Evolutionary conservation across 1,284 basidiomycete species (phyloP), one percentile per base, ranked within the genome.

Genomic region (Heliocybe sulcata): DNA sequence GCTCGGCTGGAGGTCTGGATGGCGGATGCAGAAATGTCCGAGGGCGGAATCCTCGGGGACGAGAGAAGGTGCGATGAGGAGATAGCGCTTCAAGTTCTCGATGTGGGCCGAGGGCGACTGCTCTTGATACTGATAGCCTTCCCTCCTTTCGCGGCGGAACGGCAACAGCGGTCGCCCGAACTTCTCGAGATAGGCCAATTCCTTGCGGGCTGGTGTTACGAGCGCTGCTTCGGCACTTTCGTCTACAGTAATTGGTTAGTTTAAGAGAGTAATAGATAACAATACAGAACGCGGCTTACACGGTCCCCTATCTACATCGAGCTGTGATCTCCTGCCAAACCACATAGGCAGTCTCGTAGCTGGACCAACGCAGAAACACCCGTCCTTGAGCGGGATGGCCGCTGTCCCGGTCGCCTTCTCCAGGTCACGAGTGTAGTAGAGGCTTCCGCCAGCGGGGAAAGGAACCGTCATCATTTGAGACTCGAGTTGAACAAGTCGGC

Each of bases 371-470:
- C 73, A 79, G 70, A 79, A 79, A 48, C 65, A 68, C 65, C 69
- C 59, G 66, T 71, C 38, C 48, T 73, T 56, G 10, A 72, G 65
- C 55, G 69, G 64, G 56, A 75, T 69, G 58, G 61, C 69, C 54
- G 60, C n/a, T n/a, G 4, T 42, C 53, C 66, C 65, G 11, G 66
- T 59, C 33, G 70, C 60, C 58, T 72, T 71, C 65, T 74, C 62
- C 63, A 76, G 51, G 63, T 80, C 76, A 2, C n/a, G 4, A 9
- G 70, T 49, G 57, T 71, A 80, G 67, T 81, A 80, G 2, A 80
- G 67, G 67, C 77, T 79, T 68, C 77, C 74, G 45, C 77, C 74
- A 67, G 75, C 76, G 14, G 76, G 77, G 57, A 81, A 80, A 60
- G 71, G 1, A 56, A 77, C 70, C 42, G 73, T 73, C 77, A 80